Conservation (phyloP, 352 stramenopile genomes). For the Sclerospora graminicola region DNA sequence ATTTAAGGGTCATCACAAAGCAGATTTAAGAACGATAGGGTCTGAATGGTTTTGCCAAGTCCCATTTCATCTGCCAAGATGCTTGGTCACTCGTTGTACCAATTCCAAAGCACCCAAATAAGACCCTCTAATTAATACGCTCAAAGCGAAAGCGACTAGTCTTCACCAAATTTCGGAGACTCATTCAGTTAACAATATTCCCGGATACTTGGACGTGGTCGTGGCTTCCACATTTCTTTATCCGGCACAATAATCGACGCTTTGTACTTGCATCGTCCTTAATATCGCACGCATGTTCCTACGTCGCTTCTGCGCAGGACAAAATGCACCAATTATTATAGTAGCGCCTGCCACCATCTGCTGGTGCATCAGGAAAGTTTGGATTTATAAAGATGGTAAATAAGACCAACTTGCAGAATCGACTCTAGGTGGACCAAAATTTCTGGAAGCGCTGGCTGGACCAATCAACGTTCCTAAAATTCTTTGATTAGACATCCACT, state of each 20-base stretch:
- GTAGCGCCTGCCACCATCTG: constrained; percentile 81
- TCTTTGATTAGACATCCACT: too few relatives aligned
- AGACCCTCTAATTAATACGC: constrained; percentile 83
- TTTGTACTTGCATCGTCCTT: too few relatives aligned
- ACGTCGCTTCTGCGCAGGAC: constrained; percentile 78
- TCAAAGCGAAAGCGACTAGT: constrained; percentile 60
- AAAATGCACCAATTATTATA: constrained; percentile 84
- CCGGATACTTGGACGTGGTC: constrained; percentile 56
- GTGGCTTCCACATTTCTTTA: too few relatives aligned
- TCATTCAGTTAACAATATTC: constrained; percentile 80
- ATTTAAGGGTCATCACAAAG: constrained; percentile 87
- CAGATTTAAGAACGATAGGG: constrained; percentile 90
- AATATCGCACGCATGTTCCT: too few relatives aligned
- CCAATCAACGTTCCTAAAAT: too few relatives aligned
- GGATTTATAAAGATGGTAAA: constrained; percentile 37
- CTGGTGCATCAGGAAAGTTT: constrained; percentile 44
- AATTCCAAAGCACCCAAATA: constrained; percentile 84
- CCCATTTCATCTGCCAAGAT: too few relatives aligned
- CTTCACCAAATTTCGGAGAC: constrained; percentile 62
- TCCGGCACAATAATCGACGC: too few relatives aligned
- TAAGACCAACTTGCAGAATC: too few relatives aligned
- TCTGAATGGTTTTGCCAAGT: too few relatives aligned
- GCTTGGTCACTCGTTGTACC: too few relatives aligned
- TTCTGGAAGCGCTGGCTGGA: too few relatives aligned
- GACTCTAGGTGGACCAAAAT: too few relatives aligned